A percentile compares a stretch with the other conserved stretches of the same genome.
Evolutionary conservation across 768 basidiomycete species (phyloP).

Genomic region (Mycena kentingensis): DNA sequence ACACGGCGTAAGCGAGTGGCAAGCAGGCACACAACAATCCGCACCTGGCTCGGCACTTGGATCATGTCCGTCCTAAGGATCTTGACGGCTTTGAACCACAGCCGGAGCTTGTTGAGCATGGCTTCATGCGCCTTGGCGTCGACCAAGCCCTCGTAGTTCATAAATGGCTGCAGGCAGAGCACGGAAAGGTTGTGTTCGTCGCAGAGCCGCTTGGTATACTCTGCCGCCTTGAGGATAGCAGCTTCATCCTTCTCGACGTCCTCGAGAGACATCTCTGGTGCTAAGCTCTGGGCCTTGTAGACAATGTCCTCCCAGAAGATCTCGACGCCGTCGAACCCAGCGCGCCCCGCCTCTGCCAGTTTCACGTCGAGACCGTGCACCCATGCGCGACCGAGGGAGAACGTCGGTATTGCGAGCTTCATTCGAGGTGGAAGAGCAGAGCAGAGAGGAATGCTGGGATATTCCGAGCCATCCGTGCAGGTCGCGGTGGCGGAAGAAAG

Average conservation of each 20-base stretch:
- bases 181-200: neutral
- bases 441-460: too few species aligned
- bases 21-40: too few species aligned
- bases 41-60: conserved; percentile 8
- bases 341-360: conserved; percentile 1
- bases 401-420: too few species aligned
- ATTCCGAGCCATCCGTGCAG: too few species aligned
- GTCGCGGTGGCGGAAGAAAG: too few species aligned
- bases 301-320: conserved; percentile 12
- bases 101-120: conserved; percentile 1
- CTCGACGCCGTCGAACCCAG: conserved; percentile 7
- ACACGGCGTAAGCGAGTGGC: neutral
- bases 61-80: conserved; percentile 7
- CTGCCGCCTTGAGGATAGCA: neutral
- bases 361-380: conserved; percentile 10
- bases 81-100: conserved; percentile 10
- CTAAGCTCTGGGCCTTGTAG: conserved; percentile 2
- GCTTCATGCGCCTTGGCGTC: neutral
- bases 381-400: conserved; percentile 9
- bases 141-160: conserved; percentile 7
- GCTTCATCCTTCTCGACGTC: conserved; percentile 1
- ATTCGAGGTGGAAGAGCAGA: too few species aligned
- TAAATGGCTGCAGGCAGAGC: conserved; percentile 3
- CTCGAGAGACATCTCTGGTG: neutral
- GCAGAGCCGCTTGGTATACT: neutral